Base-by-base conservation (phyloP, 1,139 yeast species). In the Trichomonascaceae sp. region DNA sequence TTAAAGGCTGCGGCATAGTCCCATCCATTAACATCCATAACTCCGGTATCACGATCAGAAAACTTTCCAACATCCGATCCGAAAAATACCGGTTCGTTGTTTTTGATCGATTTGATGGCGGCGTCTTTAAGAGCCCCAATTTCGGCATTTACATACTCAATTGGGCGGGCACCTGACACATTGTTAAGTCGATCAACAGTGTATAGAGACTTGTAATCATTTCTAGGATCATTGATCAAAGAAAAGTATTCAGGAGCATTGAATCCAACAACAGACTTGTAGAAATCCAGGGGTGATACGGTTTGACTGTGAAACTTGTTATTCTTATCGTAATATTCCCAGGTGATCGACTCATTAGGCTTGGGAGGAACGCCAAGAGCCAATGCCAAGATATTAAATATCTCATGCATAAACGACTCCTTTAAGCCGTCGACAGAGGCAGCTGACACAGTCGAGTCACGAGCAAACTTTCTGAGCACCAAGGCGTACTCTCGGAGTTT, bases 61-160 rank as follows among this genome's bases (percentile, higher is more conserved):
- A 76, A 83, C 66, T 82, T 80, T 22, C 84, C 85, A 36, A 82
- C 87, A 62, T 83, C 87, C n/a, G 80, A 80, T 9, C 87, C 87
- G 64, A 83, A 83, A 69, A 83, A 83, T 12, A 83, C 82, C 0
- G 87, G 87, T 60, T 81, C 82, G 62, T 83, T 79, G 61, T 76
- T 77, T 63, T 81, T 75, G 64, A 83, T 75, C 78, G 81, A 77
- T 54, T 73, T 73, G 58, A 83, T 81, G 24, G 84, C 85, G 15
- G 81, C 76, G 49, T 73, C 57, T 68, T 83, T 83, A 58, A 83
- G 70, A 43, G 70, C 74, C 13, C 68, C 67, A 52, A 80, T 70
- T 13, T 77, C 76, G 24, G 80, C 76, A 65, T 83, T 83, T 57
- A 83, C 83, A 63, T 83, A 83, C 64, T 81, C 86, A 56, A 83